A percentile compares a stretch with the other conserved stretches of the same genome.
phyloP scores from a whole-genome alignment of 306 rosid species.

The Acacia confusa region DNA sequence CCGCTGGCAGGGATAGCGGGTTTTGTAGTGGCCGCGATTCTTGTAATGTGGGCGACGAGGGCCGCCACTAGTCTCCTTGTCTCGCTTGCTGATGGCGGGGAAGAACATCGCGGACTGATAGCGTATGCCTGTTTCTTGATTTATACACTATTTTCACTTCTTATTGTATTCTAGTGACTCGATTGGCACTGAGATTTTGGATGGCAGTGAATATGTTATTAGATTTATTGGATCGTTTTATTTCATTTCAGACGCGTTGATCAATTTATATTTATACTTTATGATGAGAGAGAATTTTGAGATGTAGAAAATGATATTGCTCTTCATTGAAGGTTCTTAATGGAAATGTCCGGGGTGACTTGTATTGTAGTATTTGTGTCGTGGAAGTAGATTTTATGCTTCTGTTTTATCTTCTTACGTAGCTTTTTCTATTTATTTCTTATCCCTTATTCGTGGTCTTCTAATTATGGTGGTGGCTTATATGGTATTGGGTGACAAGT shows the following conservation, averaged over 20 bases:
- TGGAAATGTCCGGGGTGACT: neutral
- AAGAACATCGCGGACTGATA: neutral
- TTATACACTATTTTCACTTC: constrained; percentile 2
- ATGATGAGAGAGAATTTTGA: neutral
- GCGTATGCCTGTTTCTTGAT: constrained; percentile 18
- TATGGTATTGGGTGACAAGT: neutral
- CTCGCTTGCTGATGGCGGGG: constrained; percentile 7
- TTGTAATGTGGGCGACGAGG: neutral
- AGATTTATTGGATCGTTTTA: neutral
- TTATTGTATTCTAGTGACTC: neutral
- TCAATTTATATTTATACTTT: neutral
- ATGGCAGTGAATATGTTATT: neutral
- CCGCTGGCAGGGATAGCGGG: neutral
- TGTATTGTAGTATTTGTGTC: neutral
- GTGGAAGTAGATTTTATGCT: neutral
- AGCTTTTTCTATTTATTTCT: neutral
- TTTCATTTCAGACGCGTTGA: neutral
- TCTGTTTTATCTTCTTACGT: neutral
- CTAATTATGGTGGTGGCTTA: neutral
- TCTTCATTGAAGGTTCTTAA: neutral
- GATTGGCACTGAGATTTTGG: neutral
- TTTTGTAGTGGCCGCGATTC: neutral
- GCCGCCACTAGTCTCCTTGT: constrained; percentile 1
- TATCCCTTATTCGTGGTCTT: neutral
- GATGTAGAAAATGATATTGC: constrained; percentile 9